Conservation (phyloP, 1,139 yeast genomes). For the Zhuliangozyma blackwelliae region DNA sequence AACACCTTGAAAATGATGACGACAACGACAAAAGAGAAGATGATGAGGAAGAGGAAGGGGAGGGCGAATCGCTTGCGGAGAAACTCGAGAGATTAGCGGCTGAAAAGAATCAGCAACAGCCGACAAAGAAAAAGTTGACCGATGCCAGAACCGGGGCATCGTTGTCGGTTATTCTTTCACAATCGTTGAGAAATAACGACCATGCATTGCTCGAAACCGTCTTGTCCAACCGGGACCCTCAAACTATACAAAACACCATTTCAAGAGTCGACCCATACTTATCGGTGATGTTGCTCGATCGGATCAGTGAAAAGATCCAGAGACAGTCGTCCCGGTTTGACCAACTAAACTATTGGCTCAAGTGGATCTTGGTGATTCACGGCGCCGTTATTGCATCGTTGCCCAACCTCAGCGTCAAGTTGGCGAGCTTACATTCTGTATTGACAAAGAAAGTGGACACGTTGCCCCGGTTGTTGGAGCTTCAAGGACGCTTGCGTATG, state of each 20-base stretch:
- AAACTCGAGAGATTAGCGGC: conserved; percentile 44
- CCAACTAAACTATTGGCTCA: conserved; percentile 81
- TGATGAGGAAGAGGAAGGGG: conserved; percentile 24
- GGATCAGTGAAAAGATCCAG: conserved; percentile 79
- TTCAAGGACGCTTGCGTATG: conserved; percentile 78
- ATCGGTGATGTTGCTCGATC: conserved; percentile 72
- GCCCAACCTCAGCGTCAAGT: conserved; percentile 62
- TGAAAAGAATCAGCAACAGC: conserved; percentile 25
- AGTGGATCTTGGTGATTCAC: conserved; percentile 88
- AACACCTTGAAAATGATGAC: conserved; percentile 40
- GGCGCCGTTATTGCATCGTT: conserved; percentile 73
- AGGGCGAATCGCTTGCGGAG: conserved; percentile 55
- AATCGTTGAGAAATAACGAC: conserved; percentile 70
- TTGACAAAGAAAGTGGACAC: conserved; percentile 70
- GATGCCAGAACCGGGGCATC: conserved; percentile 53
- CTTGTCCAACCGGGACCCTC: conserved; percentile 68
- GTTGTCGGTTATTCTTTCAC: conserved; percentile 61
- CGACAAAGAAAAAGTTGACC: conserved; percentile 17
- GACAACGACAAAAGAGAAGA: no score
- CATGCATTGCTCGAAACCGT: conserved; percentile 76
- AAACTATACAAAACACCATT: conserved; percentile 68
- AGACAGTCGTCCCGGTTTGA: conserved; percentile 64
- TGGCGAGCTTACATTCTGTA: conserved; percentile 76
- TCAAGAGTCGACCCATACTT: conserved; percentile 64
- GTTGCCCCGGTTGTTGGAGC: conserved; percentile 71